Evolutionary conservation across 495 filamentous ascomycete species (phyloP), one percentile per base, ranked within the genome.

Genomic region (Staphylotrichum longicolle): DNA sequence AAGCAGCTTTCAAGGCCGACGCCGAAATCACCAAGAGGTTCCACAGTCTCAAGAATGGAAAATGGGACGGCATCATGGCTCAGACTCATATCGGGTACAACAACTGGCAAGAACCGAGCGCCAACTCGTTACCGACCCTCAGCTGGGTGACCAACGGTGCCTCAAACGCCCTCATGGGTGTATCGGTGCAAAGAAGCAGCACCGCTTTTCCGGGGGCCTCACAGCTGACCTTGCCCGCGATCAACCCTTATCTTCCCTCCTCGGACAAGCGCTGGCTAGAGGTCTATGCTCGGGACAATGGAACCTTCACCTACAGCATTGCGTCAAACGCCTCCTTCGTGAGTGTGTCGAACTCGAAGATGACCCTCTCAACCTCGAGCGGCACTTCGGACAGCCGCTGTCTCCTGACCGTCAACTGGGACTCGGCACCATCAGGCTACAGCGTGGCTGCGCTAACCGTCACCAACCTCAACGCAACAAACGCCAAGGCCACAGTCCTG

Each of bases 81-180:
- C 69, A 73, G 58, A 71, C 66, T 9, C 71, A 73, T 45, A 67
- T 73, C 30, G 71, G 69, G 4, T 73, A 71, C 60, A 66, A 62
- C 61, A 71, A 70, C 69, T 80, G 80, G 82, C 84, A 86, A 65
- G 82, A 86, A 60, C 79, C 84, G 1, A 80, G 80, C 74, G 72
- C 81, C 34, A 81, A 86, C 57, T 76, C 75, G 0, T 68, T 83
- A 27, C 82, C 82, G 12, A 66, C 58, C 14, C 56, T 84, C 30
- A 70, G 75, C 11, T 83, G 72, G 56, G 72, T 79, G 20, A 76
- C 41, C 34, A 67, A 35, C 72, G 81, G 62, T 61, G 76, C 41
- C 3, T 70, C 81, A 10, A 74, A 76, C 0, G 82, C 83, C 3
- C 74, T 82, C 40, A 77, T 88, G 68, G 85, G 85, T 44, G 77